Percentiles rank a stretch among this genome's conserved stretches.
Evolutionary conservation across 1,284 basidiomycete genomes (phyloP).

Genomic region (Papiliotrema nemorosa): DNA sequence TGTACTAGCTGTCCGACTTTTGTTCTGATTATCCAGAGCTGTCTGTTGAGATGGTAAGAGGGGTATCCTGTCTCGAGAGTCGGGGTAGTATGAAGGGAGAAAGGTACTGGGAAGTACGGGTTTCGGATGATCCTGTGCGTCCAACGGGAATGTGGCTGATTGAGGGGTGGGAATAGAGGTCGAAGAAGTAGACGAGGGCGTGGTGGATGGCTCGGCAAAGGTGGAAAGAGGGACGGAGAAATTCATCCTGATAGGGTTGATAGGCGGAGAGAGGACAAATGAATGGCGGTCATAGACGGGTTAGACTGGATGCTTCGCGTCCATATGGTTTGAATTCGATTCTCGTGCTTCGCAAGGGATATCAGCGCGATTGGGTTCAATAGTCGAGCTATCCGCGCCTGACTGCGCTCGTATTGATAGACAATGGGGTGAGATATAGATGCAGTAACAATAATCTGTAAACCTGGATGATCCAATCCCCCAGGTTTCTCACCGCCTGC

Average conservation of each 20-base stretch:
- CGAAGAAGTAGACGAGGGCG: neutral
- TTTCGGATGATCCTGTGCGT: neutral
- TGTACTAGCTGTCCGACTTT: neutral
- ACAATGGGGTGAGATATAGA: too few relatives aligned
- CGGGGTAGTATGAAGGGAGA: slow-evolving; percentile 6
- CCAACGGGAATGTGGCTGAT: neutral
- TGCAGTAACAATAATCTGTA: too few relatives aligned
- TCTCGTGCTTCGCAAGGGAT: too few relatives aligned
- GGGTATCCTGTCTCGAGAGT: neutral
- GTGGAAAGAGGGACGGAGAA: neutral
- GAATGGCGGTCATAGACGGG: too few relatives aligned
- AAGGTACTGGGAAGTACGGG: slow-evolving; percentile 3
- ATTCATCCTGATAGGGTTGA: neutral
- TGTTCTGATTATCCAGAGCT: too few relatives aligned
- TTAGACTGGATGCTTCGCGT: too few relatives aligned
- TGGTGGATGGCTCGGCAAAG: neutral
- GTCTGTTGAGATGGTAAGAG: neutral
- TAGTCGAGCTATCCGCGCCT: too few relatives aligned
- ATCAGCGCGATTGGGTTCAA: too few relatives aligned
- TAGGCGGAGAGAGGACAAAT: neutral
- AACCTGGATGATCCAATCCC: too few relatives aligned
- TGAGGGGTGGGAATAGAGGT: neutral
- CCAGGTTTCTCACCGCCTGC: too few relatives aligned
- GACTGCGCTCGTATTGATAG: too few relatives aligned
- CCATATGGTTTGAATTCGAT: too few relatives aligned